Evolutionary conservation across 108 stramenopile genomes (phyloP).

Genomic region (Conticribra weissflogii): DNA sequence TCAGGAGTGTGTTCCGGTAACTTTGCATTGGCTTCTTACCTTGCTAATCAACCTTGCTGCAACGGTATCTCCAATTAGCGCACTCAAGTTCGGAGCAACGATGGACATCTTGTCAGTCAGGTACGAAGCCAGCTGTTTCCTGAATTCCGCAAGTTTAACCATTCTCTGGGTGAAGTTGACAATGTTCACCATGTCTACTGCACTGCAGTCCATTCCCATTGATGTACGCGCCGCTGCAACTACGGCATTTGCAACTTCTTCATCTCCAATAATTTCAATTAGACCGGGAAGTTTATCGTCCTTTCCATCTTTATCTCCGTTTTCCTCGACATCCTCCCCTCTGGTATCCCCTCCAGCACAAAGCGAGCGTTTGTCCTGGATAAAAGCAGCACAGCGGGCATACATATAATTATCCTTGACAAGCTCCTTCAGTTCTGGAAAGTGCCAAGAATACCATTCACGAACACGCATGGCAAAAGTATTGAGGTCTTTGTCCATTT

Average conservation of each 20-base stretch:
- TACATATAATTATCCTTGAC: conserved; percentile 99
- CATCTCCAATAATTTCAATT: conserved; percentile 88
- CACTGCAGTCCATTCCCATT: conserved; percentile 99
- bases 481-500: conserved; percentile 99
- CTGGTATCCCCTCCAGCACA: conserved; percentile 38
- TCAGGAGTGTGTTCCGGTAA: neutral
- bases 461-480: conserved; percentile 99
- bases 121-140: conserved; percentile 92
- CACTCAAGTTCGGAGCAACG: conserved; percentile 97
- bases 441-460: conserved; percentile 99
- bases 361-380: conserved; percentile 83
- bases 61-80: conserved; percentile 98
- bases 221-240: conserved; percentile 90
- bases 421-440: conserved; percentile 96
- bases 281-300: conserved; percentile 82
- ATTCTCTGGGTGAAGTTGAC: conserved; percentile 96
- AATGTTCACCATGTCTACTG: conserved; percentile 98
- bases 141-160: conserved; percentile 96
- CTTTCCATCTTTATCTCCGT: conserved; percentile 36
- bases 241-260: conserved; percentile 91
- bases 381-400: conserved; percentile 86
- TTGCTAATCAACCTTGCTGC: conserved; percentile 98
- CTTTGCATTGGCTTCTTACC: conserved; percentile 56
- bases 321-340: conserved; percentile 52
- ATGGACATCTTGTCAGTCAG: conserved; percentile 95